These are phyloP conservation scores for Pichia exigua DNA, from an alignment of 805 yeast species.

Conservation along the genomic window DNA sequence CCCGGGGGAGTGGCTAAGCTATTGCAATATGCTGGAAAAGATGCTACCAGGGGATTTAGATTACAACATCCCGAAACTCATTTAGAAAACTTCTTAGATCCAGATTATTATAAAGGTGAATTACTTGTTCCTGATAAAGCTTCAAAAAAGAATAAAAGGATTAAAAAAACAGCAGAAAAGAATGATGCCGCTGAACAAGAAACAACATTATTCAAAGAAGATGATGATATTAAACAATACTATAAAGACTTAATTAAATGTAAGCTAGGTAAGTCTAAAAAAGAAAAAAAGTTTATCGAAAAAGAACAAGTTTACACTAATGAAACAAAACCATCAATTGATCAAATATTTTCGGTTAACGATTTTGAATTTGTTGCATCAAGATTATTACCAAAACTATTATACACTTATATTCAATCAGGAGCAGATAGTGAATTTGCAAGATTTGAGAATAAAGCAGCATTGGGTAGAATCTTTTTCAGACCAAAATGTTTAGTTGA, in stretches of 20 bases:
- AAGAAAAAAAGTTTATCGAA: conserved; percentile 29
- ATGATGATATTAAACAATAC: background rate
- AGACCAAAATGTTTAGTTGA: conserved; percentile 74
- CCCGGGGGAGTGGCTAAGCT: conserved; percentile 88
- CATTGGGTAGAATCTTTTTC: conserved; percentile 78
- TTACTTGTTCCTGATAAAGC: conserved; percentile 19
- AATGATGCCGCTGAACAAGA: conserved; percentile 24
- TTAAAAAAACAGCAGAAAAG: conserved; percentile 16
- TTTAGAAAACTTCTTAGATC: conserved; percentile 19
- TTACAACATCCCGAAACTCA: conserved; percentile 23
- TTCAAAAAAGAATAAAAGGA: conserved; percentile 19
- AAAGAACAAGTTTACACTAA: conserved; percentile 14
- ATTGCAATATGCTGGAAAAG: conserved; percentile 66
- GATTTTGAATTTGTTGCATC: conserved; percentile 87
- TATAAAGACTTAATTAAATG: conserved; percentile 15
- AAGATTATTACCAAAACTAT: conserved; percentile 60
- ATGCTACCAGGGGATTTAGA: conserved; percentile 33
- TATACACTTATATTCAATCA: conserved; percentile 81
- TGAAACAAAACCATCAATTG: conserved; percentile 55
- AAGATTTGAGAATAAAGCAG: conserved; percentile 74
- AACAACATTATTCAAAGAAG: conserved; percentile 13
- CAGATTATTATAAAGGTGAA: conserved; percentile 32
- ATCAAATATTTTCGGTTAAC: conserved; percentile 59
- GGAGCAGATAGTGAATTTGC: conserved; percentile 89
- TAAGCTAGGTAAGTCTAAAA: conserved; percentile 9